Evolutionary conservation across 768 basidiomycete species (phyloP).

Genomic region (Tricholoma sp.): DNA sequence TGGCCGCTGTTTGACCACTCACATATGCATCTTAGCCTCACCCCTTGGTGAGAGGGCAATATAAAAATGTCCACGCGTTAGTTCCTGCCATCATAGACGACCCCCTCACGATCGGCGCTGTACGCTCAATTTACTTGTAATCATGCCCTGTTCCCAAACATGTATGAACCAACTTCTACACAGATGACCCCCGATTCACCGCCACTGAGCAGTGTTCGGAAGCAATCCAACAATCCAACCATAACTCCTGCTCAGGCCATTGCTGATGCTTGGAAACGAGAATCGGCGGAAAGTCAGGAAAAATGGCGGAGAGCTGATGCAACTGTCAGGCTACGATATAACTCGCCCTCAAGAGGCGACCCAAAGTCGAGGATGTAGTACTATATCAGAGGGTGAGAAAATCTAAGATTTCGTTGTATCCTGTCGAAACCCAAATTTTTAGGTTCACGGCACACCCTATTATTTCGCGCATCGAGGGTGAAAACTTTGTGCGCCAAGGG

Average conservation of each 20-base stretch:
- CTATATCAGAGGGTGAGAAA: conserved; percentile 10
- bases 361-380: conserved; percentile 51
- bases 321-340: conserved; percentile 47
- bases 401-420: neutral
- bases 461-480: neutral
- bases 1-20: conserved; percentile 32
- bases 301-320: conserved; percentile 50
- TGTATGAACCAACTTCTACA: conserved; percentile 25
- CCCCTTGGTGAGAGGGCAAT: conserved; percentile 34
- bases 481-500: neutral
- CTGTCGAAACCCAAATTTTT: neutral
- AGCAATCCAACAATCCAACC: conserved; percentile 27
- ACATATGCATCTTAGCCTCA: conserved; percentile 32
- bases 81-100: conserved; percentile 29
- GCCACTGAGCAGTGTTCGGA: conserved; percentile 28
- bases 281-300: conserved; percentile 54
- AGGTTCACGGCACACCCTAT: neutral
- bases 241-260: conserved; percentile 58
- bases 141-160: conserved; percentile 24
- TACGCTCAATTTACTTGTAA: conserved; percentile 30
- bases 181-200: conserved; percentile 44
- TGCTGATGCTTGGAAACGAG: conserved; percentile 62
- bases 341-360: conserved; percentile 32
- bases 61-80: conserved; percentile 39
- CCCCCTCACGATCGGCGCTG: conserved; percentile 26